phyloP scores from a whole-genome alignment of 169 alveolate species.

The Cryptosporidium bovis region DNA sequence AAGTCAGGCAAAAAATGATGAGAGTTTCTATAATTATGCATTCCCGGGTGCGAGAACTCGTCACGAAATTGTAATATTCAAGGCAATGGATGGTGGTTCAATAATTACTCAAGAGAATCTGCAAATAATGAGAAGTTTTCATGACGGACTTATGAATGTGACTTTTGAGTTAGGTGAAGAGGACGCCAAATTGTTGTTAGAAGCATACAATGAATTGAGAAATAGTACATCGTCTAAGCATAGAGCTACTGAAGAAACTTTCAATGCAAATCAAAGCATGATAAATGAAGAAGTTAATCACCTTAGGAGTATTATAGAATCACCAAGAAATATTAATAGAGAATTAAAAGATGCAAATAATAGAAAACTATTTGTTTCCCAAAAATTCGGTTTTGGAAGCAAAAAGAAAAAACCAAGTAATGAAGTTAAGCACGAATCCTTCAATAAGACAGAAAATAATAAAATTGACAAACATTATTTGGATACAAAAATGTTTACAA shows the following conservation, averaged over 20 bases:
- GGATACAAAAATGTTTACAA: constrained; percentile 54
- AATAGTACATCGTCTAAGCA: constrained; percentile 66
- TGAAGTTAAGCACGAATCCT: neutral
- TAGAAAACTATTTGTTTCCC: constrained; percentile 19
- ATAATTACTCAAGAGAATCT: constrained; percentile 36
- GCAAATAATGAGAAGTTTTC: constrained; percentile 59
- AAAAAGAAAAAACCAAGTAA: neutral
- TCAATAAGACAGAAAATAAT: neutral
- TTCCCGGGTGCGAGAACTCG: constrained; percentile 74
- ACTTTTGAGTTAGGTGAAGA: constrained; percentile 46
- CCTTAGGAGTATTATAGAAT: constrained; percentile 42
- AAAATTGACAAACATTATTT: constrained; percentile 37
- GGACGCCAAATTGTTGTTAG: constrained; percentile 41
- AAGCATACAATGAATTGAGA: constrained; percentile 67
- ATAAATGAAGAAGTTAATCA: constrained; percentile 5
- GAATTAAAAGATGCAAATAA: constrained; percentile 1
- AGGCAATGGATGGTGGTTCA: constrained; percentile 54
- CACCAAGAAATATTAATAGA: constrained; percentile 3
- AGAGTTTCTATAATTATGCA: constrained; percentile 41
- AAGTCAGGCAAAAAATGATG: constrained; percentile 64
- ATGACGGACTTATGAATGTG: constrained; percentile 68
- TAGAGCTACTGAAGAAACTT: constrained; percentile 33
- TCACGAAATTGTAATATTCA: constrained; percentile 59
- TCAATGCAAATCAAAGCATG: neutral
- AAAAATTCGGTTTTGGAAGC: constrained; percentile 38